Evolutionary conservation across 768 basidiomycete genomes (phyloP).

Genomic region (Panellus pusillus): DNA sequence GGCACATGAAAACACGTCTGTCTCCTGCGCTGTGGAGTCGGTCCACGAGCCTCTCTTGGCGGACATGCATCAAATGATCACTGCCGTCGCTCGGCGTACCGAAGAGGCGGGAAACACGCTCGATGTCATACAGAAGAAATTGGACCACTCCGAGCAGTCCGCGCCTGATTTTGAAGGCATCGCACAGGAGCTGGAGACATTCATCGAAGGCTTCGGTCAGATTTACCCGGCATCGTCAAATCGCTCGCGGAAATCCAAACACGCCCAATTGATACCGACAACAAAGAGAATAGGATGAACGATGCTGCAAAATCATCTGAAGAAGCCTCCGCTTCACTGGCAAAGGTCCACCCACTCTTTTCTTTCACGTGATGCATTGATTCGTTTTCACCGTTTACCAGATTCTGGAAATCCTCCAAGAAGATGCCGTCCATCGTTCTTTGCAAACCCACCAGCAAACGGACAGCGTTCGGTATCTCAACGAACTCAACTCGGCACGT

Average conservation of each 20-base stretch:
- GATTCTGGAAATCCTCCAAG: conserved; percentile 48
- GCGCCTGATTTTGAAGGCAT: conserved; percentile 22
- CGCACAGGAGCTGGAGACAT: conserved; percentile 39
- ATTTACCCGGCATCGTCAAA: conserved; percentile 36
- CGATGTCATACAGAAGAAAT: conserved; percentile 28
- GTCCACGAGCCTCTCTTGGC: conserved; percentile 21
- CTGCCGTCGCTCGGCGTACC: conserved; percentile 30
- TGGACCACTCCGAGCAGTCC: conserved; percentile 18
- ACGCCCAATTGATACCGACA: conserved; percentile 17
- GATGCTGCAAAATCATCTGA: conserved; percentile 20
- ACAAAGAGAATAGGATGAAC: not conserved
- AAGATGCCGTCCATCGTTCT: conserved; percentile 47
- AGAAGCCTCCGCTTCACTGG: conserved; percentile 8
- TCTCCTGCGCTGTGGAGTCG: conserved; percentile 19
- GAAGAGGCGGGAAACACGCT: conserved; percentile 28
- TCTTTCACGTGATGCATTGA: not conserved
- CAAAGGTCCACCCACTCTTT: conserved; percentile 7
- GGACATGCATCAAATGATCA: conserved; percentile 34
- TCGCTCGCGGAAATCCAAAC: conserved; percentile 33
- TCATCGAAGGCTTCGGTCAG: conserved; percentile 36
- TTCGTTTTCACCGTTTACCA: conserved; percentile 35
- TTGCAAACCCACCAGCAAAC: conserved; percentile 63
- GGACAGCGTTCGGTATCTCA: conserved; percentile 76
- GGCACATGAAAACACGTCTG: conserved; percentile 18
- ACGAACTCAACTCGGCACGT: conserved; percentile 70